Evolutionary conservation across 768 basidiomycete species (phyloP).

Genomic region (Leccinum variicolor): DNA sequence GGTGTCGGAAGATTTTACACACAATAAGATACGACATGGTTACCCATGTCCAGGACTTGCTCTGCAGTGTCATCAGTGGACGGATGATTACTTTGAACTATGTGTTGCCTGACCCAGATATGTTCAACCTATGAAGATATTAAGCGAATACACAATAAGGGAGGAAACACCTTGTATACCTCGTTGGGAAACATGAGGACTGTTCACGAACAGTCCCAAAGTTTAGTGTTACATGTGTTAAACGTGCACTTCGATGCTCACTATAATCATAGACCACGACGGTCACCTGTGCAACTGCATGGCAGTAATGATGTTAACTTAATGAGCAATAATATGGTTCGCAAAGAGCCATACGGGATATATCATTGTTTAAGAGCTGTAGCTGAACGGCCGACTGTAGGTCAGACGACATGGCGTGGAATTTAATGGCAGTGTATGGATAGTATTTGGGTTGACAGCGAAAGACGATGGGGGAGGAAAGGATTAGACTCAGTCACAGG

Average conservation of each 20-base stretch:
- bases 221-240: background rate
- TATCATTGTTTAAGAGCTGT: background rate
- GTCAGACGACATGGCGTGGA: background rate
- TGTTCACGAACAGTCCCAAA: background rate
- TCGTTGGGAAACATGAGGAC: background rate
- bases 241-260: background rate
- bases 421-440: background rate
- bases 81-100: background rate
- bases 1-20: background rate
- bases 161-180: background rate
- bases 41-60: background rate
- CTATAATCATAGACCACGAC: background rate
- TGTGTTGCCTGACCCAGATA: background rate
- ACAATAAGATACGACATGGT: background rate
- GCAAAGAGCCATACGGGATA: background rate
- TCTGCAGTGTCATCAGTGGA: background rate
- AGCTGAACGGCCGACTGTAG: background rate
- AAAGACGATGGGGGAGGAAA: background rate
- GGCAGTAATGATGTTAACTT: background rate
- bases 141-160: background rate
- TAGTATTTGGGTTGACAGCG: background rate
- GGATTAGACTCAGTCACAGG: background rate
- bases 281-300: background rate
- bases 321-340: background rate
- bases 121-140: background rate